phyloP scores from a whole-genome alignment of 2,329 filamentous ascomycete species.

The Colletotrichum cereale region DNA sequence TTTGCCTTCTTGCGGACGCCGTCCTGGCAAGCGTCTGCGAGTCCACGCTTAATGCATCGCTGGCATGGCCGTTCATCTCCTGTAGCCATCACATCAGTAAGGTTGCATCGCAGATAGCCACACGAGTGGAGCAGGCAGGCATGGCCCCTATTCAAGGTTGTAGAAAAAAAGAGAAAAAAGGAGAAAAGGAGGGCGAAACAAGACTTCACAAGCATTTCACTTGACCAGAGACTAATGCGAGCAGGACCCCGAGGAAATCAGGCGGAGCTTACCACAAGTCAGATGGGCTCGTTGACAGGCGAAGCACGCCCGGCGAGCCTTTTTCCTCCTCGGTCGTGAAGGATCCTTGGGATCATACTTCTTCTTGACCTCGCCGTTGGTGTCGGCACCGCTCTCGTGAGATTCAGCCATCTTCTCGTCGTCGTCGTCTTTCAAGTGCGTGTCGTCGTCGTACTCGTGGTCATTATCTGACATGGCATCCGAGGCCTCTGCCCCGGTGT shows the following conservation, averaged over 20 bases:
- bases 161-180: constrained; percentile 26
- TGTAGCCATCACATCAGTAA: constrained; percentile 53
- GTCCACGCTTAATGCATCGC: constrained; percentile 91
- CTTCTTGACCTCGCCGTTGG: constrained; percentile 70
- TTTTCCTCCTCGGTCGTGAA: constrained; percentile 89
- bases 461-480: constrained; percentile 71
- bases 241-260: constrained; percentile 19
- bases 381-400: constrained; percentile 51
- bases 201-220: constrained; percentile 30
- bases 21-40: constrained; percentile 93
- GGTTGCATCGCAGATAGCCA: constrained; percentile 9
- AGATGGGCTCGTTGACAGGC: constrained; percentile 97
- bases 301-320: constrained; percentile 94
- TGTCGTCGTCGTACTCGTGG: constrained; percentile 66
- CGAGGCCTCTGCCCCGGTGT: constrained; percentile 67
- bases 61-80: constrained; percentile 96
- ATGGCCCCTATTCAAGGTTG: constrained; percentile 11
- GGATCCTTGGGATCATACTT: constrained; percentile 90
- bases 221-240: constrained; percentile 30
- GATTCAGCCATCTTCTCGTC: constrained; percentile 64
- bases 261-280: constrained; percentile 87
- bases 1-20: constrained; percentile 99
- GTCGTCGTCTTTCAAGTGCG: constrained; percentile 60
- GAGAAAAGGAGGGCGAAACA: constrained; percentile 27
- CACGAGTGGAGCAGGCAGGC: constrained; percentile 14